A percentile compares a stretch with the other conserved stretches of the same genome.
Evolutionary conservation across 495 filamentous ascomycete genomes (phyloP).

Genomic region (Penicillium paxilli): DNA sequence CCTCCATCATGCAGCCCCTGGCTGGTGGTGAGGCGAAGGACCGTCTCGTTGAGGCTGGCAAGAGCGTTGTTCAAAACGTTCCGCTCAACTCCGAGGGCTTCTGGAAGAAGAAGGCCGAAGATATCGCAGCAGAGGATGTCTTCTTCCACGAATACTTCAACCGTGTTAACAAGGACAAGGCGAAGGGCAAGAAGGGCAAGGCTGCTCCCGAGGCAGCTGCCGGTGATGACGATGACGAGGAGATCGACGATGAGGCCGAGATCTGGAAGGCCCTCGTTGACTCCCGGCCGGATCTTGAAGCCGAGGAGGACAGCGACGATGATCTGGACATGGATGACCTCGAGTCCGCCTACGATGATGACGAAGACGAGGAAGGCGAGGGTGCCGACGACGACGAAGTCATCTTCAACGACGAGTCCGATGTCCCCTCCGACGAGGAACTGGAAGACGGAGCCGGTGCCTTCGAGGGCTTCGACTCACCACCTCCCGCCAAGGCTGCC

Average conservation of each 20-base stretch:
- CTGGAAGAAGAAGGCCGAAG: conserved; percentile 84
- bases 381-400: conserved; percentile 55
- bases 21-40: conserved; percentile 62
- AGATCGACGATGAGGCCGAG: conserved; percentile 58
- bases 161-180: conserved; percentile 70
- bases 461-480: conserved; percentile 43
- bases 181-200: conserved; percentile 59
- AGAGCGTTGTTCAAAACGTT: conserved; percentile 34
- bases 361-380: conserved; percentile 50
- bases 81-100: conserved; percentile 85
- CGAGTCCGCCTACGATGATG: conserved; percentile 54
- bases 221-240: conserved; percentile 30
- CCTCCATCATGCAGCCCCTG: conserved; percentile 95
- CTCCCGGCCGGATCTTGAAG: conserved; percentile 75
- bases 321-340: conserved; percentile 66
- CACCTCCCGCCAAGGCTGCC: conserved; percentile 33
- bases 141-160: conserved; percentile 99
- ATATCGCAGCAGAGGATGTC: conserved; percentile 86
- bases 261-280: conserved; percentile 93
- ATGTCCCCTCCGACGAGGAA: conserved; percentile 47
- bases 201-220: conserved; percentile 25
- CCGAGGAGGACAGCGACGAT: conserved; percentile 60
- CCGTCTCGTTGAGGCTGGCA: conserved; percentile 63
- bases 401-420: conserved; percentile 49
- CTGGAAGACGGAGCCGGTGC: conserved; percentile 32